phyloP scores from a whole-genome alignment of 2,329 filamentous ascomycete species.

The Metarhizium robertsii region DNA sequence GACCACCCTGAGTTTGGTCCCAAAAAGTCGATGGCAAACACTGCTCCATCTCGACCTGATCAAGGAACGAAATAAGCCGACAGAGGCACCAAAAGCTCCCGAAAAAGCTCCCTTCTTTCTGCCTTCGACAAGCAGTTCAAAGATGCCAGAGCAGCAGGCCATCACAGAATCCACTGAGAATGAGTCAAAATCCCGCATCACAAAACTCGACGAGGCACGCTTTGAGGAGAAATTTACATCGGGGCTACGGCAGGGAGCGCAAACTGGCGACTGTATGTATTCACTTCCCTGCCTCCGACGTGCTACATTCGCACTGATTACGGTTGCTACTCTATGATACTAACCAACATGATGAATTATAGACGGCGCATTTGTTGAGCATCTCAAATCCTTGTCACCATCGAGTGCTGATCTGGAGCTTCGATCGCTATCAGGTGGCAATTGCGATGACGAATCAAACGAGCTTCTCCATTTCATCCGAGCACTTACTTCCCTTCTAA shows the following conservation, averaged over 20 bases:
- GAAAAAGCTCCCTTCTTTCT: constrained; percentile 96
- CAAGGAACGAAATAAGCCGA: constrained; percentile 88
- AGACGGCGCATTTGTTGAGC: constrained; percentile 61
- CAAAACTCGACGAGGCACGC: constrained; percentile 51
- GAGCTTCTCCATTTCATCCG: constrained; percentile 73
- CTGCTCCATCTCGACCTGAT: constrained; percentile 87
- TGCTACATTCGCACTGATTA: constrained; percentile 3
- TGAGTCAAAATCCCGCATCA: constrained; percentile 54
- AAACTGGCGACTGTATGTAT: constrained; percentile 51
- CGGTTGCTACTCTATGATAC: constrained; percentile 8
- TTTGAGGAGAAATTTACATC: constrained; percentile 50
- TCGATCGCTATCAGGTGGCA: constrained; percentile 56
- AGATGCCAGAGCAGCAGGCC: constrained; percentile 27
- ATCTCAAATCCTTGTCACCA: constrained; percentile 73
- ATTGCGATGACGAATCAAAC: constrained; percentile 41
- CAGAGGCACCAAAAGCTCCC: constrained; percentile 79
- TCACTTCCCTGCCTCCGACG: not conserved
- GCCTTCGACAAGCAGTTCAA: constrained; percentile 49
- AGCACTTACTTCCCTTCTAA: constrained; percentile 66
- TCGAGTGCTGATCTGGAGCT: constrained; percentile 86
- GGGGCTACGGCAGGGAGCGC: constrained; percentile 43
- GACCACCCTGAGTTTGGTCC: constrained; percentile 81
- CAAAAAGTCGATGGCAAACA: constrained; percentile 89
- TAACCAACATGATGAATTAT: constrained; percentile 7
- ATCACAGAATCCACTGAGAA: constrained; percentile 25